These are phyloP conservation scores for Balakata baccata DNA, from an alignment of 345 rosid species.

Conservation along the genomic window DNA sequence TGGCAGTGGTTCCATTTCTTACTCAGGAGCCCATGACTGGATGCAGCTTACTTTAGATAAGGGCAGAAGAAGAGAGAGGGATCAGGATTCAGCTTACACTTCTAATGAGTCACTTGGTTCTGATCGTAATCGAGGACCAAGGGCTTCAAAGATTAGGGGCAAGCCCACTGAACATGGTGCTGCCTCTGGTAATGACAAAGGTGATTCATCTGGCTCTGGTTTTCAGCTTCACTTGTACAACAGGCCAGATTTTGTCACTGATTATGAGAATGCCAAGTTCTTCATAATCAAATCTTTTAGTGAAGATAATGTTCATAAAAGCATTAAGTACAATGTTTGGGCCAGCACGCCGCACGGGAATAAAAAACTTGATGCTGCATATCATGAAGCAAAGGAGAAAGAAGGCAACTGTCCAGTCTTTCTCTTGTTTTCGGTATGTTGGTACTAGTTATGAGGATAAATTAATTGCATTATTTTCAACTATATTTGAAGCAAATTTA, in stretches of 20 bases:
- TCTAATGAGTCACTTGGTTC: conserved; percentile 47
- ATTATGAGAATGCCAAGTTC: conserved; percentile 57
- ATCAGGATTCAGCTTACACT: conserved; percentile 37
- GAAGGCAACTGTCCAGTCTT: conserved; percentile 52
- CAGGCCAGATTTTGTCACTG: conserved; percentile 46
- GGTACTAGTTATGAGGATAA: background rate
- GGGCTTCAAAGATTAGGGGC: conserved; percentile 53
- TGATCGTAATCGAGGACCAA: conserved; percentile 61
- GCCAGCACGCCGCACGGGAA: conserved; percentile 80
- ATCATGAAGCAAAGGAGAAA: conserved; percentile 51
- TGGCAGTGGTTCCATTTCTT: conserved; percentile 29
- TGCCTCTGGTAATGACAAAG: conserved; percentile 34
- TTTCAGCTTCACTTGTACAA: conserved; percentile 41
- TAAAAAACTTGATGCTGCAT: conserved; percentile 64
- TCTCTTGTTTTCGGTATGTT: conserved; percentile 59
- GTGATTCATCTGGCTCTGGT: conserved; percentile 32
- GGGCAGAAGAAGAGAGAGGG: conserved; percentile 54
- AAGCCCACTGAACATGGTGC: conserved; percentile 37
- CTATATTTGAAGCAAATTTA: background rate
- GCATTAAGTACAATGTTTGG: conserved; percentile 70
- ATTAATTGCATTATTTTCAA: background rate
- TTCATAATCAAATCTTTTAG: conserved; percentile 74
- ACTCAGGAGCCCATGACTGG: conserved; percentile 41
- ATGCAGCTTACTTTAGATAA: conserved; percentile 39
- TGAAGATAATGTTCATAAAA: conserved; percentile 76